Conservation (phyloP, 257 asterid genomes). For the Capsicum chinense region DNA sequence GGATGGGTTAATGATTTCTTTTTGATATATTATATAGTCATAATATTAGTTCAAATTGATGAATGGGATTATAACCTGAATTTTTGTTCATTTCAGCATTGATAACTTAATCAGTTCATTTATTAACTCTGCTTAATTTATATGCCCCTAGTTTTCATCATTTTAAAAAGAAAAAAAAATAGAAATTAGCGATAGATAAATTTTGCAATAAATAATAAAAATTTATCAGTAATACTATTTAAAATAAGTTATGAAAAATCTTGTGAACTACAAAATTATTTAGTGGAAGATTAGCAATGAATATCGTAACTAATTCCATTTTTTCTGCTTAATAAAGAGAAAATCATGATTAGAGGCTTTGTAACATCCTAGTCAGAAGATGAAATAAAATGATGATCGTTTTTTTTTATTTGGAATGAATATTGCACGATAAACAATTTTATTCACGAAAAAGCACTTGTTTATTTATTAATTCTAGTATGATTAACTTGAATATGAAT, state of each 20-base stretch:
- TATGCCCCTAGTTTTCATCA: not conserved
- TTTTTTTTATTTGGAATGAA: not conserved
- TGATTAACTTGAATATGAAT: not conserved
- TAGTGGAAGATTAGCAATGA: not conserved
- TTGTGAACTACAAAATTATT: not conserved
- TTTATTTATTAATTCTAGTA: not conserved
- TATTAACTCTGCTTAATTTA: not conserved
- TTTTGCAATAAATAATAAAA: not conserved
- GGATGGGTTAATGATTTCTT: not conserved
- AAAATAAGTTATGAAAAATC: not conserved
- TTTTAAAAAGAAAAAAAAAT: not conserved
- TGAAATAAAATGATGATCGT: not conserved
- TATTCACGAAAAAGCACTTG: not conserved
- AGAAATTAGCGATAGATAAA: not conserved
- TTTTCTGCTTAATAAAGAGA: not conserved
- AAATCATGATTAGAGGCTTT: not conserved
- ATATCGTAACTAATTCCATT: not conserved
- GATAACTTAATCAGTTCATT: not conserved
- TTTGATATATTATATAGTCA: not conserved
- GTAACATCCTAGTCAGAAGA: not conserved
- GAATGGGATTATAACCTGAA: fast-evolving
- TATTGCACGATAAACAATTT: not conserved
- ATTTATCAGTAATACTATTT: no score
- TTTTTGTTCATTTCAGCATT: not conserved
- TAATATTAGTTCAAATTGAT: not conserved